These are phyloP conservation scores for Zea luxurians DNA, from an alignment of 176 grass and related monocot species.

Conservation along the genomic window DNA sequence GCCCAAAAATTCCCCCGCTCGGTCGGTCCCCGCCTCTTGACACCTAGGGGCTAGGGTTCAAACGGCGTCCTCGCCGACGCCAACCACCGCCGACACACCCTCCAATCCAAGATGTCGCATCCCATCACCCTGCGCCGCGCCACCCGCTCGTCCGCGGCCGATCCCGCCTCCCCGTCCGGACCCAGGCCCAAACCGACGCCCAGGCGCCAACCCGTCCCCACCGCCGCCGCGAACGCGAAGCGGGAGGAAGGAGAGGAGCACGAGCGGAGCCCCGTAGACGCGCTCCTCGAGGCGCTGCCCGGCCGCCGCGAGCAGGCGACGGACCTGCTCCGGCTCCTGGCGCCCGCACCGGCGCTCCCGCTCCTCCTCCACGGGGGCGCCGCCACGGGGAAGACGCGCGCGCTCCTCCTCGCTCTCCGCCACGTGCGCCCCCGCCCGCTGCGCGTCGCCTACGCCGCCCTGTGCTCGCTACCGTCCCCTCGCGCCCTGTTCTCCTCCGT, in stretches of 20 bases:
- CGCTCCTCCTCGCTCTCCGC: conserved; percentile 60
- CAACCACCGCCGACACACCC: neutral
- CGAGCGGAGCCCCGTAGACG: neutral
- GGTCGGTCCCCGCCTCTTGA: neutral
- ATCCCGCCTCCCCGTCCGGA: conserved; percentile 30
- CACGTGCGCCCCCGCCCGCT: conserved; percentile 49
- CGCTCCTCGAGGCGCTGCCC: conserved; percentile 42
- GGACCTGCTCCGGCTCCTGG: conserved; percentile 68
- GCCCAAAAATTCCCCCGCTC: conserved; percentile 16
- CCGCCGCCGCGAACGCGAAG: neutral
- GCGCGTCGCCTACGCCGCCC: conserved; percentile 56
- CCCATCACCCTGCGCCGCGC: conserved; percentile 46
- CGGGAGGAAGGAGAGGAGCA: neutral
- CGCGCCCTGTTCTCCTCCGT: conserved; percentile 60
- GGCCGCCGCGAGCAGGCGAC: conserved; percentile 56
- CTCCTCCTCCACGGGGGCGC: conserved; percentile 63
- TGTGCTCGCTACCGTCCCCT: conserved; percentile 60
- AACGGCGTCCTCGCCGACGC: conserved; percentile 3
- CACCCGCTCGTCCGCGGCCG: conserved; percentile 42
- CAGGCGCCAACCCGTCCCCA: conserved; percentile 9
- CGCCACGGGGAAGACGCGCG: conserved; percentile 74
- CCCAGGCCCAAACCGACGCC: conserved; percentile 36
- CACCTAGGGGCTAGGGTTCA: conserved; percentile 46
- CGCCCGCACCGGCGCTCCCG: conserved; percentile 59
- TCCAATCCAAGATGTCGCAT: conserved; percentile 33